These are phyloP conservation scores for Garcia nutans DNA, from an alignment of 345 rosid species.

Conservation along the genomic window DNA sequence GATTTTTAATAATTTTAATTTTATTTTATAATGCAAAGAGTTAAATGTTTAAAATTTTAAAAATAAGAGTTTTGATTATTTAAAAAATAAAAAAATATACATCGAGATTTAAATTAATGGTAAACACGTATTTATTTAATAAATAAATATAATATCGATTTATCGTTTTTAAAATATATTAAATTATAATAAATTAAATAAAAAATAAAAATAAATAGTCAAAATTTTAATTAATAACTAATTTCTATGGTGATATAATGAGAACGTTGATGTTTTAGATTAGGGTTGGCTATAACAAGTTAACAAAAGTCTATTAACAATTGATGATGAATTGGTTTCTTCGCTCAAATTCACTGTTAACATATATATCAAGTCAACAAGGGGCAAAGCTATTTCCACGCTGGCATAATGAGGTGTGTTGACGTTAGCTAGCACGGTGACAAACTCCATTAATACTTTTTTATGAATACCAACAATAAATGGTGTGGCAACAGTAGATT, in stretches of 20 bases:
- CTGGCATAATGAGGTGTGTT: slow-evolving; percentile 5
- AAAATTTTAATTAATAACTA: background rate
- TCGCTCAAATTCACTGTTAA: background rate
- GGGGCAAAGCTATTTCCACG: background rate
- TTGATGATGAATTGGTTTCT: slow-evolving; percentile 1
- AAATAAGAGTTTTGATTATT: too few relatives aligned
- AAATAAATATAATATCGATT: too few relatives aligned
- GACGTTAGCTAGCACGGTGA: background rate
- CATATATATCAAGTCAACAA: background rate
- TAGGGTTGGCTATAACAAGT: background rate
- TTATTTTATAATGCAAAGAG: too few relatives aligned
- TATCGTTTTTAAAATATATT: too few relatives aligned
- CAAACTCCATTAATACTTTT: background rate
- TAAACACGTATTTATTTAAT: too few relatives aligned
- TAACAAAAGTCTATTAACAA: slow-evolving; percentile 4
- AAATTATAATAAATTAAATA: too few relatives aligned
- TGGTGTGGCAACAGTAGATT: background rate
- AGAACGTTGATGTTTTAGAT: background rate
- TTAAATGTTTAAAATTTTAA: too few relatives aligned
- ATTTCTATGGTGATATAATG: background rate
- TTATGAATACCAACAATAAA: background rate
- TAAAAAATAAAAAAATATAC: too few relatives aligned
- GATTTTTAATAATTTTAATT: too few relatives aligned
- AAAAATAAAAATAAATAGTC: background rate
- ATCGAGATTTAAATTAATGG: too few relatives aligned